Conservation (phyloP, 2,329 filamentous ascomycete genomes). For the Fusarium sp. region DNA sequence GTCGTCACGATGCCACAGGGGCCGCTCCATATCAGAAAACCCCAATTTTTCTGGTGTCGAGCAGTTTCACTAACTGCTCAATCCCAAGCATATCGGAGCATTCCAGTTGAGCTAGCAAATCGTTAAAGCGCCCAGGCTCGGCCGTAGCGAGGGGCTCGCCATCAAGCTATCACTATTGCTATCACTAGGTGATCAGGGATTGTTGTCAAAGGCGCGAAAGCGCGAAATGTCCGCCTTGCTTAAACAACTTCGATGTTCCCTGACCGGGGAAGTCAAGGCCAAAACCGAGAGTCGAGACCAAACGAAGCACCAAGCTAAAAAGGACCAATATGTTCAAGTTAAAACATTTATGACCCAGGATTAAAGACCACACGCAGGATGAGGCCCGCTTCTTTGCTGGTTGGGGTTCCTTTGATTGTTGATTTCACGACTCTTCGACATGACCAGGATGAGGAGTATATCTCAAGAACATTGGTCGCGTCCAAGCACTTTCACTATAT, state of each 20-base stretch:
- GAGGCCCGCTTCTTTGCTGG: slow-evolving; percentile 23
- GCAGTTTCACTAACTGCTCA: slow-evolving; percentile 5
- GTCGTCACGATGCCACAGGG: slow-evolving; percentile 38
- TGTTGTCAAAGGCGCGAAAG: slow-evolving; percentile 21
- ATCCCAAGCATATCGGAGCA: slow-evolving; percentile 5
- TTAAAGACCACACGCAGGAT: slow-evolving; percentile 10
- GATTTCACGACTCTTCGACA: slow-evolving; percentile 22
- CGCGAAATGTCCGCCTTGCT: slow-evolving; percentile 26
- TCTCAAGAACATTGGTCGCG: slow-evolving; percentile 2
- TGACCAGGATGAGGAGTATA: slow-evolving; percentile 24
- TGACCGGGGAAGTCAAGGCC: slow-evolving; percentile 11
- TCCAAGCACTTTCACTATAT: slow-evolving; percentile 19
- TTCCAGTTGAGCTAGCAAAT: neutral
- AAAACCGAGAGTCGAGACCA: slow-evolving; percentile 22
- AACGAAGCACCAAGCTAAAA: slow-evolving; percentile 23
- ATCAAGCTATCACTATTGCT: slow-evolving; percentile 6
- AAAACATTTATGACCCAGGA: slow-evolving; percentile 19
- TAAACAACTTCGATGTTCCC: slow-evolving; percentile 6
- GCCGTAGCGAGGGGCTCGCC: slow-evolving; percentile 18
- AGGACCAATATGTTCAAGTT: slow-evolving; percentile 25
- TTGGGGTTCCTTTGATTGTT: slow-evolving; percentile 11
- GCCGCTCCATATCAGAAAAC: slow-evolving; percentile 7
- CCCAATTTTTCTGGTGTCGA: slow-evolving; percentile 15
- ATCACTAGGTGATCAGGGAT: slow-evolving; percentile 22
- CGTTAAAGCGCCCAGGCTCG: slow-evolving; percentile 14